A percentile compares a stretch with the other conserved stretches of the same genome.
These are phyloP conservation scores for Plasmodium yoelii DNA, from an alignment of 169 alveolate genomes.

Conservation along the genomic window DNA sequence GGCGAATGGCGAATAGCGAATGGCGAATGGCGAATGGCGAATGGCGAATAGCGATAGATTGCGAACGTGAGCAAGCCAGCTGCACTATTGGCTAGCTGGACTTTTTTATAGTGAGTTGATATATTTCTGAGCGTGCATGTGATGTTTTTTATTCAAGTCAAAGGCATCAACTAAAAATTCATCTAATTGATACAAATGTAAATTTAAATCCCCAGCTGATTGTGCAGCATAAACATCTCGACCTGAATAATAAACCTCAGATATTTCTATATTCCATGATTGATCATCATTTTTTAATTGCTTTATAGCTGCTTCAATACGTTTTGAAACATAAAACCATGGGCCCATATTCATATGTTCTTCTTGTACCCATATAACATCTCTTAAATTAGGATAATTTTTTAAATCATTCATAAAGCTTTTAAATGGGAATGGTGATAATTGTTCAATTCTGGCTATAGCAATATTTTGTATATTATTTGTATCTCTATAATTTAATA, in stretches of 20 bases:
- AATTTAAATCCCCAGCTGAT: slow-evolving; percentile 78
- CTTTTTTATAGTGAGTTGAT: background rate
- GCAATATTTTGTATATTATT: slow-evolving; percentile 84
- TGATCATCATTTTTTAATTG: slow-evolving; percentile 72
- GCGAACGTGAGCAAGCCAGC: too few relatives aligned
- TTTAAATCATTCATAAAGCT: slow-evolving; percentile 81
- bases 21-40: too few relatives aligned
- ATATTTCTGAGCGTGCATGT: slow-evolving; percentile 79
- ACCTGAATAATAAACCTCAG: slow-evolving; percentile 78
- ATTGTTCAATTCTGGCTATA: slow-evolving; percentile 90
- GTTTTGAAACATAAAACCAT: slow-evolving; percentile 84
- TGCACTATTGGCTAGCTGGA: too few relatives aligned
- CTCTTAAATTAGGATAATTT: slow-evolving; percentile 79
- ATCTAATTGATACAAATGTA: slow-evolving; percentile 68
- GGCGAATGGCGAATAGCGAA: too few relatives aligned
- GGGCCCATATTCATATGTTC: slow-evolving; percentile 94
- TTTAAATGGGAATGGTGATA: slow-evolving; percentile 93
- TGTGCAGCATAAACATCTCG: slow-evolving; percentile 80
- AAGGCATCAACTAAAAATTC: slow-evolving; percentile 80
- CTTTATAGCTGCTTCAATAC: slow-evolving; percentile 79
- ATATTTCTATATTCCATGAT: slow-evolving; percentile 47
- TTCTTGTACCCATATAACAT: slow-evolving; percentile 93
- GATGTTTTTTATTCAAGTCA: slow-evolving; percentile 54
- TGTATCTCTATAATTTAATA: slow-evolving; percentile 81
- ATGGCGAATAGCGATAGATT: too few relatives aligned